Conservation (phyloP, 306 rosid genomes). For the Betula pendula region DNA sequence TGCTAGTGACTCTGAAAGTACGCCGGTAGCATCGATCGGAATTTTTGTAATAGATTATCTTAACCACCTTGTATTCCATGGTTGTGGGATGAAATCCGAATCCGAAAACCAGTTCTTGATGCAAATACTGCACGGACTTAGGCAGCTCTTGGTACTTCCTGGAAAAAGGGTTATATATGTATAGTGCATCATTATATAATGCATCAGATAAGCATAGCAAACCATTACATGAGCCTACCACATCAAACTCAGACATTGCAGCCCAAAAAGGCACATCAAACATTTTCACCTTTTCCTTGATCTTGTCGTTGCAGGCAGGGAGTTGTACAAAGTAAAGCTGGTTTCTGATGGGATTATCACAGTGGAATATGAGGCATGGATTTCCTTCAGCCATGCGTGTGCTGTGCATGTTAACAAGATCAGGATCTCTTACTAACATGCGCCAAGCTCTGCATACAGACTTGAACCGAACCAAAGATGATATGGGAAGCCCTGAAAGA, state of each 20-base stretch:
- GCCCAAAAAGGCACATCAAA: conserved; percentile 30
- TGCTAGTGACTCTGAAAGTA: neutral
- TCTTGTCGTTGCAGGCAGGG: conserved; percentile 4
- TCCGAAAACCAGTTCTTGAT: conserved; percentile 41
- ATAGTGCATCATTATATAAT: conserved; percentile 29
- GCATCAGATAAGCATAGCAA: conserved; percentile 41
- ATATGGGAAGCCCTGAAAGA: conserved; percentile 33
- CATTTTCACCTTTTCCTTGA: conserved; percentile 16
- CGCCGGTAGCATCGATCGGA: neutral
- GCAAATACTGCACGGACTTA: conserved; percentile 17
- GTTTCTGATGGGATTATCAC: conserved; percentile 40
- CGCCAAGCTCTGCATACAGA: conserved; percentile 38
- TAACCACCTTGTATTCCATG: conserved; percentile 40
- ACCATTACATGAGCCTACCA: conserved; percentile 41
- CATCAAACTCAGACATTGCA: conserved; percentile 41
- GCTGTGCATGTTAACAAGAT: conserved; percentile 1
- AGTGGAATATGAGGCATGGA: conserved; percentile 43
- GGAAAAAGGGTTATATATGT: conserved; percentile 40
- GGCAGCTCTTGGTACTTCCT: conserved; percentile 37
- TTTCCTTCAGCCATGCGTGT: conserved; percentile 2
- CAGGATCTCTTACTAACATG: conserved; percentile 17
- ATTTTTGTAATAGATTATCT: conserved; percentile 27
- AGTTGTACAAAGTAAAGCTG: conserved; percentile 34
- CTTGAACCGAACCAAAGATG: conserved; percentile 35
- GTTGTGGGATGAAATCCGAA: conserved; percentile 37